Conservation (phyloP, 2,329 filamentous ascomycete genomes). For the Fusarium stilboides region DNA sequence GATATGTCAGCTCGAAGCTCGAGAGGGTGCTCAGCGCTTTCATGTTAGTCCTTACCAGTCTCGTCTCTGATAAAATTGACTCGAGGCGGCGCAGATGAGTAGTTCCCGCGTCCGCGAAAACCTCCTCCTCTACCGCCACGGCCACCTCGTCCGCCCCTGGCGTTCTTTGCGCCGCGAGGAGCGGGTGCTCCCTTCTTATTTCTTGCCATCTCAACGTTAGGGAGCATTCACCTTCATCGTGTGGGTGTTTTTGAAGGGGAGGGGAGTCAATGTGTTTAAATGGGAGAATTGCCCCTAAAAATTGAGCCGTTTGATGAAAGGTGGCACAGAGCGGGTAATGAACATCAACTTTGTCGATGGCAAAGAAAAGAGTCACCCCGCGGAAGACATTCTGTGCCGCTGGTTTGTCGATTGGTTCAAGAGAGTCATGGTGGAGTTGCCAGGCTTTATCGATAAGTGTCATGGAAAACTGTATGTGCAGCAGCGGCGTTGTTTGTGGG, state of each 20-base stretch:
- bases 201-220: conserved; percentile 38
- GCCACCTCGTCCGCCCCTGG: conserved; percentile 39
- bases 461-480: conserved; percentile 24
- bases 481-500: conserved; percentile 14
- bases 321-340: conserved; percentile 3
- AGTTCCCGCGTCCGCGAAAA: conserved; percentile 29
- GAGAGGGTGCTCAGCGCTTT: neutral
- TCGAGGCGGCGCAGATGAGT: conserved; percentile 13
- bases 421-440: conserved; percentile 10
- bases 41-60: conserved; percentile 28
- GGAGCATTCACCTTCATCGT: conserved; percentile 30
- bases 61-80: conserved; percentile 26
- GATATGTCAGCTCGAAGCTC: conserved; percentile 21
- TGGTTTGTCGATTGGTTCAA: conserved; percentile 29
- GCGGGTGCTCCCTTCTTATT: conserved; percentile 46
- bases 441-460: conserved; percentile 28
- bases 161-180: conserved; percentile 38
- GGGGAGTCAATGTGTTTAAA: conserved; percentile 3
- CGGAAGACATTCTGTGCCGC: conserved; percentile 10
- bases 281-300: neutral
- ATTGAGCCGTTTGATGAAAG: conserved; percentile 2
- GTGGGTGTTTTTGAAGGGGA: neutral
- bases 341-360: conserved; percentile 23
- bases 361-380: conserved; percentile 43
- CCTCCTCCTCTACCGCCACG: conserved; percentile 33